Base-by-base conservation (phyloP, 441 rosid species). In the Macaranga tanarius region DNA sequence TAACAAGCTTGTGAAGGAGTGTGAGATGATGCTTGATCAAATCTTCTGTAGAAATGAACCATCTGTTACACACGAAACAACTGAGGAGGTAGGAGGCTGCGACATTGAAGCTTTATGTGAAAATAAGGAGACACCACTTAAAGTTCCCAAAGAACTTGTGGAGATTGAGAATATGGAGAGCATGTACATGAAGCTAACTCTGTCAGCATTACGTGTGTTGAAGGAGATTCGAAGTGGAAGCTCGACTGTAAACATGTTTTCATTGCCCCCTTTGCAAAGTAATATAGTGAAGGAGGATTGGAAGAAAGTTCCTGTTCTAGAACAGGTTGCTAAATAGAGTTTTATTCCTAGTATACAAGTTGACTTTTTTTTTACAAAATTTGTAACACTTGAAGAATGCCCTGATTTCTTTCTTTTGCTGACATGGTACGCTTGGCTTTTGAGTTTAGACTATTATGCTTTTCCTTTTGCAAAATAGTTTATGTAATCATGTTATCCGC, bases 221-320 rank as follows among this genome's bases (percentile, higher is more conserved):
- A 85, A 89, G 84, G 88, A 91, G 80, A 86, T 95, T 38, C 84
- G 93, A 25, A 89, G 96, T 0, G 82, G 91, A 70, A 95, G 97
- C 82, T 92, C 97, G 0, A 92, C 99, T 0, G 89, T 87, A n/a
- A 87, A 90, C 73, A 87, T 72, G 60, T 90, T 89, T 71, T 95
- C 97, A 0, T 82, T 89, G 82, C 96, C 96, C 7, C 99, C 98
- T 0, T 50, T 92, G 81, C 95, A 85, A 45, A 55, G 60, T 47
- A 76, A 40, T 50, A 67, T 72, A 0, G 34, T 34, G 54, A 61
- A 68, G 70, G 73, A 54, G 44, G 67, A 72, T 5, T 73, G 80
- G 80, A 72, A 71, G 61, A 81, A 76, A 67, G 75, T 50, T 48
- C 42, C 75, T 4, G 54, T 70, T 23, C 22, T 80, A 10, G 80